Base-by-base conservation (phyloP, 768 basidiomycete genomes). In the Mycena vitilis region DNA sequence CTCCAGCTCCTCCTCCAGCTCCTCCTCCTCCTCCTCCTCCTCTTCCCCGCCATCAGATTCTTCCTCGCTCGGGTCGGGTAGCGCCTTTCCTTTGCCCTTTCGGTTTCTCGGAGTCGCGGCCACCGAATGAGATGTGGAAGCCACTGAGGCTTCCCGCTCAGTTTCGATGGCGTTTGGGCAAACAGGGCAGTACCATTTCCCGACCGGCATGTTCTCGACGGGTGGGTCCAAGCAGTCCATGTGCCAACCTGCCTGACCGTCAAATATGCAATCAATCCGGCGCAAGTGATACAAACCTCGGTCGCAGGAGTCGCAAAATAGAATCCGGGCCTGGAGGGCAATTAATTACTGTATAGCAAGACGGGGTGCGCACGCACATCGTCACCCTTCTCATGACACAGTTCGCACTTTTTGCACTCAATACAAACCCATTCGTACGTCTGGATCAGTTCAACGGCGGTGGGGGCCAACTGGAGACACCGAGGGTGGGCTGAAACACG, bases 291-390 rank as follows among this genome's bases (percentile, higher is more conserved):
- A 69, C 77, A 47, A 77, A 89, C 93, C 95, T 86, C 95, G 85
- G 83, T 99, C 97, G 79, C 97, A 99, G 63, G 84, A 88, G 84
- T 99, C 97, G 78, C 97, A 99, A 73, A 98, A 92, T 60, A 99
- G 78, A 70, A 98, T 90, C 60, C 88, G 86, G 60, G 86, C 89
- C 94, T 96, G 75, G 5, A 30, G 61, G 36, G 36, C 54, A 15
- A 59, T 79, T 70, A 78, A 75, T 60, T n/a, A 66, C 38, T 37
- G 34, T 44, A 36, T 70, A 65, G 65, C 40, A 51, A 57, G 44
- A 45, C 53, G 71, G 40, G 54, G 63, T 62, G 71, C 64, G 61
- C 60, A 83, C 95, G 81, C 80, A 97, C 96, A 79, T 96, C 95
- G 78, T 95, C 92, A 23, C 93, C 94, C 76, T 96, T 95, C 74